Conservation (phyloP, 495 filamentous ascomycete genomes). For the Aspergillus hancockii region DNA sequence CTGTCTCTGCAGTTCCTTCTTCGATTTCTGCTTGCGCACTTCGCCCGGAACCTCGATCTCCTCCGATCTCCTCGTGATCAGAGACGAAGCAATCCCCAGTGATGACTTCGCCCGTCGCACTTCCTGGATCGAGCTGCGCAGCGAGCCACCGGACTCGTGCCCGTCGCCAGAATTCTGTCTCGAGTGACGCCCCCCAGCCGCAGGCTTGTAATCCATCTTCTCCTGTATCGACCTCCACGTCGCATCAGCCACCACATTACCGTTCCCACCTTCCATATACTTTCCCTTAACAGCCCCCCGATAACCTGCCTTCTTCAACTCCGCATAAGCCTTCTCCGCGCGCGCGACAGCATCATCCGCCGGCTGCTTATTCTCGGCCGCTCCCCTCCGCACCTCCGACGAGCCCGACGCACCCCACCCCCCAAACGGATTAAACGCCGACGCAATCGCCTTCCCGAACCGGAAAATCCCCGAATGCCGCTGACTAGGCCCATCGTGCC, state of each 20-base stretch:
- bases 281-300: conserved; percentile 47
- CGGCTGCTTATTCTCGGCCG: conserved; percentile 28
- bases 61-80: conserved; percentile 25
- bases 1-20: conserved; percentile 62
- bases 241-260: conserved; percentile 29
- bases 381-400: conserved; percentile 32
- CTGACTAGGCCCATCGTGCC: conserved; percentile 13
- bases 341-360: conserved; percentile 46
- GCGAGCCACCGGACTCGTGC: conserved; percentile 29
- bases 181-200: conserved; percentile 14
- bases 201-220: conserved; percentile 33
- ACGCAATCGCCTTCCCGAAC: conserved; percentile 59
- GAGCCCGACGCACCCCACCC: conserved; percentile 44
- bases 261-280: conserved; percentile 21
- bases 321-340: conserved; percentile 58
- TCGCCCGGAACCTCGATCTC: conserved; percentile 29
- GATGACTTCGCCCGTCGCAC: conserved; percentile 36
- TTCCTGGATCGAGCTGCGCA: conserved; percentile 42
- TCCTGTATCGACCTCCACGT: conserved; percentile 43
- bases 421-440: conserved; percentile 55
- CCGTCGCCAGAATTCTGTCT: conserved; percentile 25
- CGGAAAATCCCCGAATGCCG: conserved; percentile 54
- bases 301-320: conserved; percentile 61
- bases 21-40: conserved; percentile 54
- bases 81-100: conserved; percentile 33